Base-by-base conservation (phyloP, 495 filamentous ascomycete species). In the Penicillium verhagenii region DNA sequence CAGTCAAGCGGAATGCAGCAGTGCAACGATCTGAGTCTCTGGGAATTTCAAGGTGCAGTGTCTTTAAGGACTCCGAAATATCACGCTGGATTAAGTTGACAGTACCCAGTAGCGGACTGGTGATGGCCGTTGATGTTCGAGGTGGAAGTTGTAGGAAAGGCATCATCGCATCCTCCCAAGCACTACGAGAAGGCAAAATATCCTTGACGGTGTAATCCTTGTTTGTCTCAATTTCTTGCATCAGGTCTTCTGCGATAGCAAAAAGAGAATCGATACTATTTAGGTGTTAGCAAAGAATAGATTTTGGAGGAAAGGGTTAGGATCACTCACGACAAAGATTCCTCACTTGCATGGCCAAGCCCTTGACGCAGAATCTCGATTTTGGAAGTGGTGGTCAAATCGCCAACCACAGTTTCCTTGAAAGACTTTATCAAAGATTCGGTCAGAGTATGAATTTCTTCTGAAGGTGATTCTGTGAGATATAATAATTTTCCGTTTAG, bases 21-120 rank as follows among this genome's bases (percentile, higher is more conserved):
- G 91, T 91, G 19, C 82, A 83, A 1, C 88, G 89, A 47, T 77
- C 76, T 2, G 73, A 71, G 70, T 97, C 92, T 37, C 85, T 72
- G 21, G 75, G 60, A 19, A 80, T 56, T 24, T 42, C 63, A 45
- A 72, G 59, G 55, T 66, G 50, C 52, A 60, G 25, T 50, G 67
- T 37, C 47, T 50, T 46, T 35, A 63, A 65, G 6, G 63, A 57
- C 4, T 65, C 62, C 9, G 75, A 45, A 45, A 65, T 24, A 19
- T 74, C 25, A 37, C 54, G 45, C 37, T 81, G 66, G 0, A 87
- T 76, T 5, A 97, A 68, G 57, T 88, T 84, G 25, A 92, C 82
- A 10, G 80, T 79, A 13, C 90, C 90, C 6, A 81, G 82, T 19
- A 96, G 68, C 9, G 82, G 78, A 63, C 84, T 90, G 5, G 87